Evolutionary conservation across 805 yeast genomes (phyloP).

Genomic region (Myxozyma neglecta): DNA sequence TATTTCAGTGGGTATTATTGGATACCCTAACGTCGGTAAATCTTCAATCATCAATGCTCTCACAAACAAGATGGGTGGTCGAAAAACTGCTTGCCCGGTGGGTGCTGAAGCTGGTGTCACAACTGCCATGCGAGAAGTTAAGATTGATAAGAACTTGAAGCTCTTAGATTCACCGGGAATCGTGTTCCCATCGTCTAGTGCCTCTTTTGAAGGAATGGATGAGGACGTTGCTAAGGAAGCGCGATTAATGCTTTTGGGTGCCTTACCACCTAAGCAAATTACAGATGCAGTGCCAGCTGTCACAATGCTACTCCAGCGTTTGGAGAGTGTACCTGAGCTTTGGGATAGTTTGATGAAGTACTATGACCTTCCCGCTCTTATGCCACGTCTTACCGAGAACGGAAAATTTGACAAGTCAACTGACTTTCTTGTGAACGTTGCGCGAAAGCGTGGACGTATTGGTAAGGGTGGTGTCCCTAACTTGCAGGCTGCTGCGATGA

Average conservation of each 20-base stretch:
- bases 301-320: conserved; percentile 68
- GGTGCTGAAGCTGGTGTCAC: conserved; percentile 99
- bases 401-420: conserved; percentile 77
- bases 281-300: conserved; percentile 84
- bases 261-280: conserved; percentile 83
- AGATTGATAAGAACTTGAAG: conserved; percentile 84
- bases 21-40: conserved; percentile 95
- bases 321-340: conserved; percentile 69
- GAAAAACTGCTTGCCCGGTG: conserved; percentile 77
- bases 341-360: conserved; percentile 63
- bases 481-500: conserved; percentile 75
- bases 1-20: conserved; percentile 81
- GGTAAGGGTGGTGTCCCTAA: conserved; percentile 94
- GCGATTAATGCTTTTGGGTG: conserved; percentile 83
- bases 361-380: conserved; percentile 79
- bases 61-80: conserved; percentile 62
- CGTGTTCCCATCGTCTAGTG: conserved; percentile 67
- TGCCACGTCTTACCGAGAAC: conserved; percentile 46
- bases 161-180: conserved; percentile 96
- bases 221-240: conserved; percentile 62
- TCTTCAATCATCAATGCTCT: conserved; percentile 97
- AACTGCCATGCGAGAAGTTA: conserved; percentile 85
- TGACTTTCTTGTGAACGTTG: conserved; percentile 86
- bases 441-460: conserved; percentile 87
- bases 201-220: conserved; percentile 36